Evolutionary conservation across 441 rosid species (phyloP), one percentile per base, ranked within the genome.

Genomic region (Gossypium schwendimanii): DNA sequence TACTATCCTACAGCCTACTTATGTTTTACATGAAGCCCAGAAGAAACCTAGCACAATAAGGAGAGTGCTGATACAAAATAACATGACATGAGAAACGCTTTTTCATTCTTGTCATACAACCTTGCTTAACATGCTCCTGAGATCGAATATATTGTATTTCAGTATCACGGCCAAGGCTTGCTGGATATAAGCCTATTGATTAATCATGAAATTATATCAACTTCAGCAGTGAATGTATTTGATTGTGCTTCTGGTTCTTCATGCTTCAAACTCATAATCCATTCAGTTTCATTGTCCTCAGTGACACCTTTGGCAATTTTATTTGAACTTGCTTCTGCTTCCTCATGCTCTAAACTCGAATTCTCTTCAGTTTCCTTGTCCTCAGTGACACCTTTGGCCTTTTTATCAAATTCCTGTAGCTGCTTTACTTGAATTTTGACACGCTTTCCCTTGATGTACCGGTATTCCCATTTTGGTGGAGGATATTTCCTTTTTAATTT

Each of bases 381-480:
- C 55, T 75, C 73, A 60, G 70, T 73, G 18, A 39, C 31, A 57
- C 79, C 82, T 52, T 68, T 28, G 66, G 69, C n/a, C 12, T 45
- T 45, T 45, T 45, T 20, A 54, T 54, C 59, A 7, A 20, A 71
- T 72, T 85, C 87, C 69, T 78, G 57, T 23, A 73, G 64, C 66
- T 82, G 84, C 78, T 84, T 90, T 2, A 88, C 87, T 77, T 78
- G 83, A 65, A 91, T 71, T 82, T 82, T 87, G 73, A 95, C 77
- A 6, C 97, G 98, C 79, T 89, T 90, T 71, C 99, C 99, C 86
- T 91, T 92, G 74, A 87, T 76, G 76, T 91, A 93, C 21, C 89
- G 83, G 70, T 85, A 86, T 68, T 88, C 93, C 93, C 92, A 95
- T 78, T 81, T 85, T 9, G 93, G 90, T 44, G 92, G 91, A 7